Percentiles rank a stretch among this genome's conserved stretches.
Evolutionary conservation across 106 monocot species (phyloP).

Genomic region (Posidonia australis): DNA sequence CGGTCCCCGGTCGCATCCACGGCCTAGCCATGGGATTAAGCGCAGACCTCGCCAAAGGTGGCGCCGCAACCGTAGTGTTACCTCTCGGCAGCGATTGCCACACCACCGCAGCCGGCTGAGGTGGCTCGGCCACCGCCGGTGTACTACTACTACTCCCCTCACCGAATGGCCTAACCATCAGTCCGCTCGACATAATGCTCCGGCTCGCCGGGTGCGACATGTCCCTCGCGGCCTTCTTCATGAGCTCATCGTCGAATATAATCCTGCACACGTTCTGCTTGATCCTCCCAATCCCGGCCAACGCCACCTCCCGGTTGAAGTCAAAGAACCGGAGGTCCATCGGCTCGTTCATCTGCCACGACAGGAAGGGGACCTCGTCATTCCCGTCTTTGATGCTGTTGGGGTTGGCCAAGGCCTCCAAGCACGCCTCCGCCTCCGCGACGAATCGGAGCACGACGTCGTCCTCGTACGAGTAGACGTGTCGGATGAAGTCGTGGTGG

Average conservation of each 20-base stretch:
- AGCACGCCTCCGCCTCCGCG: slow-evolving; percentile 25
- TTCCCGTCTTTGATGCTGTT: background rate
- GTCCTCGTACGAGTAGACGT: slow-evolving; percentile 22
- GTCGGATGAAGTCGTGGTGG: slow-evolving; percentile 49
- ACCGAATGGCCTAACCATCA: background rate
- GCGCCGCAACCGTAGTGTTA: too few species aligned
- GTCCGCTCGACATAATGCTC: background rate
- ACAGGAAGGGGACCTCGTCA: background rate
- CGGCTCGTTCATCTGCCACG: slow-evolving; percentile 12
- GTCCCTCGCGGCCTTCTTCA: background rate
- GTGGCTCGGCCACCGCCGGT: background rate
- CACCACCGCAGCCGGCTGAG: background rate
- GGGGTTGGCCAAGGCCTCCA: slow-evolving; percentile 10
- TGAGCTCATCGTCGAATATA: slow-evolving; percentile 11
- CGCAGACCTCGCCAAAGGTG: background rate
- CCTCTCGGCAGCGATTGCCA: too few species aligned
- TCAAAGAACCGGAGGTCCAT: slow-evolving; percentile 18
- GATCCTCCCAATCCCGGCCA: background rate
- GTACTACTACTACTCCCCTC: background rate
- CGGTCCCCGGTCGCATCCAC: background rate
- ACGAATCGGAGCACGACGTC: slow-evolving; percentile 24
- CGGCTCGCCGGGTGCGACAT: background rate
- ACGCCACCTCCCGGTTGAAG: slow-evolving; percentile 11
- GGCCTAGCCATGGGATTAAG: slow-evolving; percentile 10
- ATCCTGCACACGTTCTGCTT: slow-evolving; percentile 3